Evolutionary conservation across 139 green algal genomes (phyloP).

Genomic region (Chlorella vulgaris): DNA sequence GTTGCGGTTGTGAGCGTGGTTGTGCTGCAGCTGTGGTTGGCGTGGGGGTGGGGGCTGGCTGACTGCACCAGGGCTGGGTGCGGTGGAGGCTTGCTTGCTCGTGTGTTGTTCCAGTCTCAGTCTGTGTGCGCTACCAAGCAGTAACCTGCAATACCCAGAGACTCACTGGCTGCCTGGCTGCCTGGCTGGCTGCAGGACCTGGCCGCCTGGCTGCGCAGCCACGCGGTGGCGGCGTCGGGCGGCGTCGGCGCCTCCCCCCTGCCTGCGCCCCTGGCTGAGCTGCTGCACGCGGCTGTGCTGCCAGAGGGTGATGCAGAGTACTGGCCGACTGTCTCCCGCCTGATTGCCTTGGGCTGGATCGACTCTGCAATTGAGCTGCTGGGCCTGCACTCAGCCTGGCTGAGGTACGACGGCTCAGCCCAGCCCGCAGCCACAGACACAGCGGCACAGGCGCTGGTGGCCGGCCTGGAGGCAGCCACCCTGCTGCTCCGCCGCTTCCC

Average conservation of each 20-base stretch:
- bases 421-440: not conserved
- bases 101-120: no score
- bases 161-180: not conserved
- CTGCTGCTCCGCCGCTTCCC: slow-evolving; percentile 43
- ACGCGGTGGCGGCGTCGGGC: slow-evolving; percentile 26
- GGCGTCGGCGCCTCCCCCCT: slow-evolving; percentile 3
- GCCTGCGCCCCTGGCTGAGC: not conserved
- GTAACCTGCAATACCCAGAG: no score
- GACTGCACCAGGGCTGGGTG: no score
- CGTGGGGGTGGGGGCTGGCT: no score
- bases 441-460: not conserved
- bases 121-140: no score
- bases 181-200: slow-evolving; percentile 38
- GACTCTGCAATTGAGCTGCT: slow-evolving; percentile 61
- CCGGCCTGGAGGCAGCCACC: slow-evolving; percentile 34
- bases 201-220: slow-evolving; percentile 27
- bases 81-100: no score
- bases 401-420: slow-evolving; percentile 29
- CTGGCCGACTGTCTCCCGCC: slow-evolving; percentile 45
- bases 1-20: no score
- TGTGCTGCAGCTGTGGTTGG: no score
- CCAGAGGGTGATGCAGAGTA: slow-evolving; percentile 40
- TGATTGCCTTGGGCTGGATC: slow-evolving; percentile 63
- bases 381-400: slow-evolving; percentile 58
- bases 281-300: not conserved